Base-by-base conservation (phyloP, 2,329 filamentous ascomycete genomes). In the Westerdykella sp. region DNA sequence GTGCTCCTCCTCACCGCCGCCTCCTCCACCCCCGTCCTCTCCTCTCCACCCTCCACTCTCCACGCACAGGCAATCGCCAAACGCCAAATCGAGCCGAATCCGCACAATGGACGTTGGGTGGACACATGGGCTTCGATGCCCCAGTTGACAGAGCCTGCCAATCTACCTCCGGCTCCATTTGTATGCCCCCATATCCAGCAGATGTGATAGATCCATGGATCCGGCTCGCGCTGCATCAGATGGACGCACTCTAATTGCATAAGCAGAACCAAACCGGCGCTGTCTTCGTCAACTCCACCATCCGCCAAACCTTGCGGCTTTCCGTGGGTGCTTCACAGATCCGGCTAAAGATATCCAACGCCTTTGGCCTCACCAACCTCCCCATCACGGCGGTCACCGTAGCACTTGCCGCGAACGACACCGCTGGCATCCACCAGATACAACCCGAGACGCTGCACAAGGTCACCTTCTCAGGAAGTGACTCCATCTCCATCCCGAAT, bases 51-150 rank as follows among this genome's bases (percentile, higher is more conserved):
- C 34, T 10, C 7, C 14, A 10, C n/a, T 14, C 34, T 35, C 10
- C 16, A 25, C 23, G 5, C 5, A 10, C 23, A 25, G 23, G 10
- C 23, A 25, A 10, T 25, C 10, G 23, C 23, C 23, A 25, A 25
- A 25, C 23, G 23, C 5, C 23, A 10, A 5, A 50, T 45, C n/a
- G 16, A 43, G 39, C 55, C 56, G 30, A 62, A 59, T 30, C 59
- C 60, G 18, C 45, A 52, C 9, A 55, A 60, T 47, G 62, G 71
- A 37, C 74, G 77, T 48, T 84, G 80, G 80, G 71, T 82, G 12
- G 74, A 77, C 48, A 79, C 76, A 2, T 85, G 81, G 81, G 76
- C 77, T 0, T 71, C 78, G 2, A 84, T 84, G 80, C 80, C 80
- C 0, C 80, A 84, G 57, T 65, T 82, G 34, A 79, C 79, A 1